Conservation (phyloP, 768 basidiomycete genomes). For the Boletus coccyginus region DNA sequence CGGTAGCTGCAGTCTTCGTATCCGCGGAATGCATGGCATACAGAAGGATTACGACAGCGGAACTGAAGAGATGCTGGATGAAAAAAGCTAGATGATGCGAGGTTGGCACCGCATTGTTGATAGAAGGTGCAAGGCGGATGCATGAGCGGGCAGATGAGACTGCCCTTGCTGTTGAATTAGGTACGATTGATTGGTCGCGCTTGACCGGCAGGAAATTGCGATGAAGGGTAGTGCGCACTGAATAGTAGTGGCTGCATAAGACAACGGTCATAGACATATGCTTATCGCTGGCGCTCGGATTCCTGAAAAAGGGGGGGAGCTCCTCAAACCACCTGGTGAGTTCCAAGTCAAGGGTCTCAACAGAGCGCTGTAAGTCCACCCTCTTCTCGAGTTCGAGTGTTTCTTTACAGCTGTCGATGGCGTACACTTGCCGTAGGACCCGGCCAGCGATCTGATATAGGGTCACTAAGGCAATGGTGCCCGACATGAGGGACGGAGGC, state of each 20-base stretch:
- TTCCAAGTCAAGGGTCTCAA: conserved; percentile 74
- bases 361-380: conserved; percentile 70
- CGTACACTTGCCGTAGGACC: conserved; percentile 80
- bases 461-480: conserved; percentile 69
- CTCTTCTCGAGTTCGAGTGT: conserved; percentile 71
- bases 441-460: conserved; percentile 85
- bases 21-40: conserved; percentile 85
- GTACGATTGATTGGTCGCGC: conserved; percentile 63
- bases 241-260: conserved; percentile 87
- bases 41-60: conserved; percentile 78
- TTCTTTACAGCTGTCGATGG: conserved; percentile 74
- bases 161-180: conserved; percentile 76
- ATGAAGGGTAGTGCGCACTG: conserved; percentile 81
- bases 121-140: conserved; percentile 80
- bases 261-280: conserved; percentile 85
- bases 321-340: conserved; percentile 83
- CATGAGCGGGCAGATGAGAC: conserved; percentile 83
- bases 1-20: conserved; percentile 56
- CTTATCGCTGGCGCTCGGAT: conserved; percentile 66
- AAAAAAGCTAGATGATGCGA: conserved; percentile 88
- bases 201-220: conserved; percentile 84
- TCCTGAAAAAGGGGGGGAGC: conserved; percentile 72
- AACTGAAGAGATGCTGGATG: conserved; percentile 88
- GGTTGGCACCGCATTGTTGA: conserved; percentile 78
- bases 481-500: conserved; percentile 74